These are phyloP conservation scores for Thamnidium elegans DNA, from an alignment of 192 early-diverging fungal species.

Conservation along the genomic window DNA sequence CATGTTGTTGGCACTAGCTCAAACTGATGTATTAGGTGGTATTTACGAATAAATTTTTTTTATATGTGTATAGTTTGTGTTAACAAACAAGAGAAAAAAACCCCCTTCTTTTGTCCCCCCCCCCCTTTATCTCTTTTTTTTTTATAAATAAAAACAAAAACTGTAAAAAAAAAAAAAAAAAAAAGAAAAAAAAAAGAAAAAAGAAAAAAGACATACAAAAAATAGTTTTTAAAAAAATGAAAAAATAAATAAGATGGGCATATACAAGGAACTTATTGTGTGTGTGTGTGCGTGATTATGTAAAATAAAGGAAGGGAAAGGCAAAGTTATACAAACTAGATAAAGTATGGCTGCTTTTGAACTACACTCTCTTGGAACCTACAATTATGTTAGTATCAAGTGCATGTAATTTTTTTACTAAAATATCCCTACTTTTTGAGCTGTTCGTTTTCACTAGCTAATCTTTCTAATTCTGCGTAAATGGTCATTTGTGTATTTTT, in stretches of 20 bases:
- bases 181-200: not conserved
- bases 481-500: conserved; percentile 34
- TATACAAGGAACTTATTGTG: not conserved
- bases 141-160: not conserved
- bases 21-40: conserved; percentile 43
- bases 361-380: conserved; percentile 32
- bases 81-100: not conserved
- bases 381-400: not conserved
- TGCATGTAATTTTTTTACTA: not conserved
- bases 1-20: conserved; percentile 49
- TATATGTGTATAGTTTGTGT: not conserved
- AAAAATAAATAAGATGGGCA: not conserved
- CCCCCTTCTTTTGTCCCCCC: no score
- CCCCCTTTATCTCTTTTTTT: not conserved
- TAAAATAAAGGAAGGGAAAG: conserved; percentile 4
- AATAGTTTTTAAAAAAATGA: not conserved
- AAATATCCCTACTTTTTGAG: conserved; percentile 24
- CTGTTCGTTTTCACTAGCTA: conserved; percentile 30
- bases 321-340: not conserved
- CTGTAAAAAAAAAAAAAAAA: conserved; percentile 6
- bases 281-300: conserved; percentile 17
- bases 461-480: conserved; percentile 28
- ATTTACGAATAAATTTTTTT: conserved; percentile 13
- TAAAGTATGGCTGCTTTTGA: conserved; percentile 24
- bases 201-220: not conserved